Evolutionary conservation across 192 early-diverging fungal genomes (phyloP), one percentile per base, ranked within the genome.

Genomic region (Podila horticola): DNA sequence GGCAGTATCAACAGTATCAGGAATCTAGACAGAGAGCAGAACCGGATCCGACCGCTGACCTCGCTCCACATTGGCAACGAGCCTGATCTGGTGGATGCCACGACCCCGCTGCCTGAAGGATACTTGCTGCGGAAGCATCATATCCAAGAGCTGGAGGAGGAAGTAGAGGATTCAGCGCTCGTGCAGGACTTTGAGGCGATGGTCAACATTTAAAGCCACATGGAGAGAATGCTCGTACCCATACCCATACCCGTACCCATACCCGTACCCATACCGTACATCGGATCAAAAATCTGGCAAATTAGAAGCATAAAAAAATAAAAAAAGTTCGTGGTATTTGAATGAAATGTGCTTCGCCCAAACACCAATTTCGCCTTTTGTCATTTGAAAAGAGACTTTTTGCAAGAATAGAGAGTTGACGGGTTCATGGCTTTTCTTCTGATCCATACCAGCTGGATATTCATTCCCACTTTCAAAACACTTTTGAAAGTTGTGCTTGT

Each of bases 1-100:
- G 75, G 75, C 19, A 66, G 63, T 2, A 79, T 79, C 41, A 79
- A 71, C 29, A 66, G 57, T 9, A 79, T 79, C 17, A 62, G 68
- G 19, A 79, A 79, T 34, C 33, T 79, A 52, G 75, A 79, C 36
- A 26, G 22, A n/a, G 75, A 62, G 12, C 69, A 71, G 5, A 52
- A 58, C 20, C 67, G 41, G 49, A 38, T 71, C 51, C 38, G 75
- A 9, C 69, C 75, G 0, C 20, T 79, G 26, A 76, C 52, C 10
- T 76, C 74, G n/a, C 15, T 71, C 26, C 60, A 67, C n/a, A 9
- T 24, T 24, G 63, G 38, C 0, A 57, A 71, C 26, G 69, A 66
- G 20, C 26, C 62, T 3, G 51, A 64, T 41, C 41, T 52, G 19
- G 74, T 70, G 33, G 68, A 69, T 50, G 31, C 38, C 5, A 36